These are phyloP conservation scores for Coemansia sp. DNA, from an alignment of 192 early-diverging fungal species.

Conservation along the genomic window DNA sequence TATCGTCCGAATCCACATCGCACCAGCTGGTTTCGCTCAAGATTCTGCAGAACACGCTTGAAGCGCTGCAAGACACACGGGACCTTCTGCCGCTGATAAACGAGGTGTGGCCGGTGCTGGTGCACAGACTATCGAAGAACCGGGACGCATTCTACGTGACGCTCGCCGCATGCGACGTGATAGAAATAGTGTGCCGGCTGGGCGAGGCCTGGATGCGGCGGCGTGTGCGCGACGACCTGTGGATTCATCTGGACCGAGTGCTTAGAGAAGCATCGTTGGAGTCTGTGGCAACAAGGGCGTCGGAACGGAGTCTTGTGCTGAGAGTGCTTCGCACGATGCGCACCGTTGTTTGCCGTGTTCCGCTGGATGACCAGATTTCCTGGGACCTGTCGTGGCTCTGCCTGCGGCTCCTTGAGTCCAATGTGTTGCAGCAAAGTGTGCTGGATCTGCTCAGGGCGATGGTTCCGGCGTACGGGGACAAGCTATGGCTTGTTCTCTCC, in stretches of 20 bases:
- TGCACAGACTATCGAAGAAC: conserved; percentile 16
- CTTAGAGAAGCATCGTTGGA: background rate
- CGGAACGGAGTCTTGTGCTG: conserved; percentile 12
- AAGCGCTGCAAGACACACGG: conserved; percentile 21
- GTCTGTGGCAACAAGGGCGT: background rate
- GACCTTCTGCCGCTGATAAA: conserved; percentile 45
- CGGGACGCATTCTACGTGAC: conserved; percentile 32
- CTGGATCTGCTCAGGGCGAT: conserved; percentile 27
- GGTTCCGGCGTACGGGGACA: conserved; percentile 43
- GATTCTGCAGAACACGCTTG: conserved; percentile 33
- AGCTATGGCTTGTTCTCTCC: conserved; percentile 42
- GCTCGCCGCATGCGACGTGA: conserved; percentile 40
- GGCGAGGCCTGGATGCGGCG: conserved; percentile 47
- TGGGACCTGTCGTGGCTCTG: conserved; percentile 29
- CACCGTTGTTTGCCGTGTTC: conserved; percentile 30
- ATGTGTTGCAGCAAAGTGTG: background rate
- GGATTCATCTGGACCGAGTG: conserved; percentile 22
- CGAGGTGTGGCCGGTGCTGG: conserved; percentile 41
- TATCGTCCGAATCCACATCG: conserved; percentile 16
- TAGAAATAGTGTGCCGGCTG: conserved; percentile 28
- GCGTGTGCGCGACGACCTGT: conserved; percentile 41
- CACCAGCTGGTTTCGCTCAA: conserved; percentile 51
- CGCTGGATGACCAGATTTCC: conserved; percentile 30
- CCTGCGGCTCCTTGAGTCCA: conserved; percentile 14
- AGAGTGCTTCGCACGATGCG: conserved; percentile 29